Percentiles rank a stretch among this genome's conserved stretches.
Conservation (phyloP, 2,329 filamentous ascomycete genomes). For the Gremmenia infestans region DNA sequence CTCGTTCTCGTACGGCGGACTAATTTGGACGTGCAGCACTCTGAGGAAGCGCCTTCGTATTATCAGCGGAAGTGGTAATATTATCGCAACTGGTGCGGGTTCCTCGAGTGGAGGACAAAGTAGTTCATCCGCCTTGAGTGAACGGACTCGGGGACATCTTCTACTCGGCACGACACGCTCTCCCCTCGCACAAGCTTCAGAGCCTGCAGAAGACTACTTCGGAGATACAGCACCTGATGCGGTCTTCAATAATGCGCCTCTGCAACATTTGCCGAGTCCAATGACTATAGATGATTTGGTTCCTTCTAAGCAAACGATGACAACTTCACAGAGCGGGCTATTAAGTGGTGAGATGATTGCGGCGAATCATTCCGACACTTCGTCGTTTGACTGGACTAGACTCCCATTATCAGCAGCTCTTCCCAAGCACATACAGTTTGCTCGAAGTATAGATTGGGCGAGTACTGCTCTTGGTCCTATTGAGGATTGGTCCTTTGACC, state of each 20-base stretch:
- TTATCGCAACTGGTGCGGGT: conserved; percentile 15
- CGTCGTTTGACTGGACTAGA: conserved; percentile 66
- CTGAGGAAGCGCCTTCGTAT: conserved; percentile 64
- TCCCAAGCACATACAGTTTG: conserved; percentile 67
- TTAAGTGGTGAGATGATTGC: conserved; percentile 13
- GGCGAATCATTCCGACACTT: conserved; percentile 13
- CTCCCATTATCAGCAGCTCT: conserved; percentile 59
- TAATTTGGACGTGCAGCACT: conserved; percentile 67
- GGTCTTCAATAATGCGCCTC: neutral
- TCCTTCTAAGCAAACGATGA: conserved; percentile 16
- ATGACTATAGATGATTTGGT: conserved; percentile 1
- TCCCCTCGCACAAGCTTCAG: conserved; percentile 12
- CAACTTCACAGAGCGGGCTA: conserved; percentile 9
- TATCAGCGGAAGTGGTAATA: conserved; percentile 50
- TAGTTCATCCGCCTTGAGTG: conserved; percentile 15
- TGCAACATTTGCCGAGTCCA: conserved; percentile 2
- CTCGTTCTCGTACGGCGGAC: conserved; percentile 56
- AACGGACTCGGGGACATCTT: conserved; percentile 8
- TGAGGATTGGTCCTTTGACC: conserved; percentile 64
- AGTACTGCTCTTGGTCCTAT: conserved; percentile 71
- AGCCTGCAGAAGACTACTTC: conserved; percentile 27
- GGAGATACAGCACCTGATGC: conserved; percentile 12
- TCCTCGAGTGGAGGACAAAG: conserved; percentile 17
- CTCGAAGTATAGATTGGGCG: conserved; percentile 67
- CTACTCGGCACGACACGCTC: conserved; percentile 6